phyloP scores from a whole-genome alignment of 352 stramenopile genomes.

The Globisporangium solare region DNA sequence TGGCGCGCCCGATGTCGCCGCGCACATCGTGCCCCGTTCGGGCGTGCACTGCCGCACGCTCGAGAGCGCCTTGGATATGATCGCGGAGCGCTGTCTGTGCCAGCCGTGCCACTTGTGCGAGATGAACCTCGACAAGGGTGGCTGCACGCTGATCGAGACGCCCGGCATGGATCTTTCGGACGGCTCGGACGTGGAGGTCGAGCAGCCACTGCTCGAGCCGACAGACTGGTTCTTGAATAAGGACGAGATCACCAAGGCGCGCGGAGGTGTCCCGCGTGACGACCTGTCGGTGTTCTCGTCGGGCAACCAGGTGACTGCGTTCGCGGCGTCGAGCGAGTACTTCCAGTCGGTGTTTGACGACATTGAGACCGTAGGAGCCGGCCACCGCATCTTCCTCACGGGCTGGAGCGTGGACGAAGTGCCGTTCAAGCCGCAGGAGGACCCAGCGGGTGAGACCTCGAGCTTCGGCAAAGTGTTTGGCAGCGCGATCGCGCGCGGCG shows the following conservation, averaged over 20 bases:
- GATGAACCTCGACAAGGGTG: conserved; percentile 16
- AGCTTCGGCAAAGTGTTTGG: conserved; percentile 31
- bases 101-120: conserved; percentile 34
- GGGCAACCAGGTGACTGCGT: conserved; percentile 46
- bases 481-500: conserved; percentile 25
- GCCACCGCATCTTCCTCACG: conserved; percentile 44
- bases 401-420: conserved; percentile 66
- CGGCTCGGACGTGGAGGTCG: conserved; percentile 17
- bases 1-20: neutral
- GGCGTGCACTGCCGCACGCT: conserved; percentile 16
- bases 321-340: conserved; percentile 33
- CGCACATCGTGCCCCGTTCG: neutral
- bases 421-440: conserved; percentile 35
- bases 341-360: conserved; percentile 50
- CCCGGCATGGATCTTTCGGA: conserved; percentile 18
- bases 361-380: conserved; percentile 21
- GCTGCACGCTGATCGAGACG: conserved; percentile 19
- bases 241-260: conserved; percentile 44
- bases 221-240: conserved; percentile 56
- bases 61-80: conserved; percentile 18
- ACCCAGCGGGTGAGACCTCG: conserved; percentile 22
- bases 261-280: conserved; percentile 34
- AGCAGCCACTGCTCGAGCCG: conserved; percentile 44
- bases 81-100: conserved; percentile 29
- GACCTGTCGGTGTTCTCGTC: conserved; percentile 41